A percentile compares a stretch with the other conserved stretches of the same genome.
Evolutionary conservation across 768 basidiomycete genomes (phyloP).

Genomic region (Pholiota molesta): DNA sequence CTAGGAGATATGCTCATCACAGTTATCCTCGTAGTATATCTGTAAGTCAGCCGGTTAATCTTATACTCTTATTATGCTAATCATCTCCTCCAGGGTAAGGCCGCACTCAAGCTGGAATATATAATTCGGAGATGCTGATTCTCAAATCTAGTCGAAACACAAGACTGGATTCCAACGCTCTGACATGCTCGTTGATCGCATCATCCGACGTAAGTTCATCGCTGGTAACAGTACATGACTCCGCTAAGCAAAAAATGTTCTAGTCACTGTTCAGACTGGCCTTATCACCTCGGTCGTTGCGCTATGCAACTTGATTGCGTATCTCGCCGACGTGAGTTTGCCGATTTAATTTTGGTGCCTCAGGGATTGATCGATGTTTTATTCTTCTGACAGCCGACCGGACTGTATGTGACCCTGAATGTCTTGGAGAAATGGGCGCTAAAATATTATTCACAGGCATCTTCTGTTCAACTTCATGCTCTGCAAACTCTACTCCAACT

Average conservation of each 20-base stretch:
- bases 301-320: slow-evolving; percentile 32
- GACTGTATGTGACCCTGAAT: slow-evolving; percentile 11
- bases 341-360: background rate
- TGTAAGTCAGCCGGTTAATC: slow-evolving; percentile 32
- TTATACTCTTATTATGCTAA: background rate
- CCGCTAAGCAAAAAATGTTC: background rate
- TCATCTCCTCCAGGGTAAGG: background rate
- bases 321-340: slow-evolving; percentile 25
- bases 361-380: background rate
- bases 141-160: slow-evolving; percentile 31
- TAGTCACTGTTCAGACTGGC: slow-evolving; percentile 40
- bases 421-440: background rate
- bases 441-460: slow-evolving; percentile 8
- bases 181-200: slow-evolving; percentile 42
- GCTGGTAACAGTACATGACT: background rate
- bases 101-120: background rate
- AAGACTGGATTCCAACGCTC: slow-evolving; percentile 44
- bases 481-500: slow-evolving; percentile 19
- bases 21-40: slow-evolving; percentile 40
- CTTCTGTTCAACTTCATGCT: slow-evolving; percentile 21
- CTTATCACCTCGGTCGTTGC: slow-evolving; percentile 35
- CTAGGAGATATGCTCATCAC: slow-evolving; percentile 48
- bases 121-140: background rate
- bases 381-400: slow-evolving; percentile 13
- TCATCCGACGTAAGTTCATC: slow-evolving; percentile 37